Evolutionary conservation across 148 eudicot species (phyloP).

Genomic region (Bassia scoparia): DNA sequence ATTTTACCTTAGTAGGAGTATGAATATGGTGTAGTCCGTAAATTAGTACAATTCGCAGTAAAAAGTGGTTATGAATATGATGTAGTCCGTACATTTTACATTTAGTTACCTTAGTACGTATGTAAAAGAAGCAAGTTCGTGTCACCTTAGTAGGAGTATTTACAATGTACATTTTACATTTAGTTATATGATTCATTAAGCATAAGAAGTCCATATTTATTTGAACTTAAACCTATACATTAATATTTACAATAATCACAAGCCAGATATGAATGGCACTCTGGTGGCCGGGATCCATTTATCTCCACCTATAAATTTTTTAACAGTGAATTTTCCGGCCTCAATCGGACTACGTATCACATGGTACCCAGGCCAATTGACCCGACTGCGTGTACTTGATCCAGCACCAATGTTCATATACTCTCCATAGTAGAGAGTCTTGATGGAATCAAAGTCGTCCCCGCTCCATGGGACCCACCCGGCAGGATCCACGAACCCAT

Average conservation of each 20-base stretch:
- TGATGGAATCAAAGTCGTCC: constrained; percentile 33
- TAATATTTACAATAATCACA: constrained; percentile 43
- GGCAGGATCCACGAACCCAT: constrained; percentile 33
- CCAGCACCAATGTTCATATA: constrained; percentile 54
- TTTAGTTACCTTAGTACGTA: too few relatives aligned
- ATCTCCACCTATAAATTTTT: constrained; percentile 45
- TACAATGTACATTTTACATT: too few relatives aligned
- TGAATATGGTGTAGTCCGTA: too few relatives aligned
- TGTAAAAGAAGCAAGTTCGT: too few relatives aligned
- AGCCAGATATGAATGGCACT: constrained; percentile 49
- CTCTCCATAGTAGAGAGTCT: constrained; percentile 54
- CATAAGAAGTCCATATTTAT: too few relatives aligned
- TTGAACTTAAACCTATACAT: too few relatives aligned
- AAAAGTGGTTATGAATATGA: too few relatives aligned
- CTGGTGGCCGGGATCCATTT: constrained; percentile 51
- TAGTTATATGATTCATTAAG: too few relatives aligned
- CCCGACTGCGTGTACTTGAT: constrained; percentile 39
- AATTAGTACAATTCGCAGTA: too few relatives aligned
- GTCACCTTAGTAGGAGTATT: too few relatives aligned
- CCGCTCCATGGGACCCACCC: constrained; percentile 66
- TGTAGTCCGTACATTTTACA: too few relatives aligned
- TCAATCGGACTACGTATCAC: constrained; percentile 25
- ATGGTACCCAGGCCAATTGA: constrained; percentile 58
- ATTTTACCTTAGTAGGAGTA: too few relatives aligned
- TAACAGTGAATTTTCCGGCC: constrained; percentile 43